Percentiles rank a stretch among this genome's conserved stretches.
phyloP scores from a whole-genome alignment of 805 yeast species.

The Pichia eremophila region DNA sequence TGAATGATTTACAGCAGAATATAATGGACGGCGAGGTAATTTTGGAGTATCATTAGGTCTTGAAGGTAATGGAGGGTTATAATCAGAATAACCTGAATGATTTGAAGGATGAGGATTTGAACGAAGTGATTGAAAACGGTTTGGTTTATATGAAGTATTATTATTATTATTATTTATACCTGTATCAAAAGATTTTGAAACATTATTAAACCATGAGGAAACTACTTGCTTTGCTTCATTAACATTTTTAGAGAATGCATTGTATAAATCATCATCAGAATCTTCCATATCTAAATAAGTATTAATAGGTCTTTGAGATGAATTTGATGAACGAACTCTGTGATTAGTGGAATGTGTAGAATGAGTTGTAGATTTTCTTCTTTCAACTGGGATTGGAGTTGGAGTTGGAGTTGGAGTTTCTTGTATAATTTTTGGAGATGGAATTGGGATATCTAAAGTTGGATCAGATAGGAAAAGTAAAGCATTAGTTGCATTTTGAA shows the following conservation, averaged over 20 bases:
- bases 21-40: conserved; percentile 13
- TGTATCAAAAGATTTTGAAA: conserved; percentile 33
- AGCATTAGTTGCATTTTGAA: conserved; percentile 87
- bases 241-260: conserved; percentile 60
- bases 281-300: conserved; percentile 17
- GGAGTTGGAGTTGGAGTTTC: conserved; percentile 19
- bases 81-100: no score
- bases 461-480: conserved; percentile 75
- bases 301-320: conserved; percentile 26
- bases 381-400: no score
- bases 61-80: neutral
- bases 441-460: conserved; percentile 43
- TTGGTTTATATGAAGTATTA: conserved; percentile 7
- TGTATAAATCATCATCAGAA: conserved; percentile 41
- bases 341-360: no score
- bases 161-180: no score
- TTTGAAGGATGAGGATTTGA: no score
- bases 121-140: neutral
- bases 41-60: conserved; percentile 2
- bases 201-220: conserved; percentile 67
- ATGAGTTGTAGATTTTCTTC: no score
- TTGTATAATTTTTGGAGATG: conserved; percentile 10
- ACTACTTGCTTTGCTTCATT: conserved; percentile 73
- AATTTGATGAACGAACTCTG: conserved; percentile 37
- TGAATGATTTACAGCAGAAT: conserved; percentile 23